phyloP scores from a whole-genome alignment of 139 green algal genomes.

The Astrephomene gubernaculifera region DNA sequence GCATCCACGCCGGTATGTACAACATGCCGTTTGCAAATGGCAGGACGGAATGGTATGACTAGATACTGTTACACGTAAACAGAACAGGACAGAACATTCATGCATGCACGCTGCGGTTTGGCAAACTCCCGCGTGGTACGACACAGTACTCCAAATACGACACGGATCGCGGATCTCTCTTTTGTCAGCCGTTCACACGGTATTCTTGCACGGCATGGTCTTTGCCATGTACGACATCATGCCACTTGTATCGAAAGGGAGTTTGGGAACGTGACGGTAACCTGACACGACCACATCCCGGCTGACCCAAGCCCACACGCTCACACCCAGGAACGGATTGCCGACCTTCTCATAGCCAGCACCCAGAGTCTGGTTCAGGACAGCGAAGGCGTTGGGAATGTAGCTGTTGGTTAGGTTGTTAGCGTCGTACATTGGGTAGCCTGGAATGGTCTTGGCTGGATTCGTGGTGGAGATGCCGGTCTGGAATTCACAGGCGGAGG shows the following conservation, averaged over 20 bases:
- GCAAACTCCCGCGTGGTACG: too few species aligned
- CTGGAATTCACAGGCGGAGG: background rate
- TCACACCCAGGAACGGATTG: conserved; percentile 5
- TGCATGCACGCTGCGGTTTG: too few species aligned
- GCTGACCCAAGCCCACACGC: background rate
- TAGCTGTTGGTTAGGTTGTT: background rate
- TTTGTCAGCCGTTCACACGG: too few species aligned
- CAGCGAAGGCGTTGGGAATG: background rate
- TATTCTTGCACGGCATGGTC: background rate
- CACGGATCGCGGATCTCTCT: too few species aligned
- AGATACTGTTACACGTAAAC: too few species aligned
- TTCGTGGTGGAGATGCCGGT: background rate
- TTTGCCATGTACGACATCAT: background rate
- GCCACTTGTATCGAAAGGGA: background rate
- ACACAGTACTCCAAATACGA: too few species aligned
- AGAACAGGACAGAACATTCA: too few species aligned
- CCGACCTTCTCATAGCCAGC: background rate
- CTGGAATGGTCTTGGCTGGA: background rate
- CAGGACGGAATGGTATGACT: too few species aligned
- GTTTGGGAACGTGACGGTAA: conserved; percentile 4
- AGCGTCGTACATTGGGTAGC: background rate
- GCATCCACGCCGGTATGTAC: too few species aligned
- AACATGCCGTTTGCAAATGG: too few species aligned
- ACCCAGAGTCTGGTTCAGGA: background rate
- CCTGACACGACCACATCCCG: conserved; percentile 7